Conservation (phyloP, 2,329 filamentous ascomycete genomes). For the Lachnellula cervina region DNA sequence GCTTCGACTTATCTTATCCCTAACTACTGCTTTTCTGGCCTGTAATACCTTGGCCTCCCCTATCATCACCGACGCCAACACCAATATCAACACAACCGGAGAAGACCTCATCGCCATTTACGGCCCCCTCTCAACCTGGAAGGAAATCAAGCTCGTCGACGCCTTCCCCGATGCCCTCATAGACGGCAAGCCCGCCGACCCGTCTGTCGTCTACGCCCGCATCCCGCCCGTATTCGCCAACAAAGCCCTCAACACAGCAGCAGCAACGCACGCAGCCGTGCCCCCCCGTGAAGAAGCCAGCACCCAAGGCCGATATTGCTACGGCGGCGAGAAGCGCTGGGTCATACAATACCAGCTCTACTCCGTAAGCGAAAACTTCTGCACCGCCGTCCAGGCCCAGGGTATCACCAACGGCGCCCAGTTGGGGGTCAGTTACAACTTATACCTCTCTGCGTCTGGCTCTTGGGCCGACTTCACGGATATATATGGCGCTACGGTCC, state of each 20-base stretch:
- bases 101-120: neutral
- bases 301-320: neutral
- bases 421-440: neutral
- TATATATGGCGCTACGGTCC: neutral
- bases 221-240: neutral
- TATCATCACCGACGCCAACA: neutral
- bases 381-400: too few species aligned
- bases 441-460: neutral
- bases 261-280: too few species aligned
- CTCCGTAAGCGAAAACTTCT: neutral
- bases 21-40: neutral
- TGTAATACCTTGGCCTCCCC: neutral
- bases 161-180: neutral
- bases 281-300: neutral
- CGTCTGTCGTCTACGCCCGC: neutral
- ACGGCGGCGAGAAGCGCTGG: neutral
- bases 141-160: neutral
- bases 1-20: neutral
- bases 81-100: neutral
- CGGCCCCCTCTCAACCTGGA: neutral
- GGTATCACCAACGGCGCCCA: neutral
- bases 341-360: neutral
- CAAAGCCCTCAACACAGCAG: neutral
- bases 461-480: neutral
- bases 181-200: neutral